Conservation (phyloP, 2,329 filamentous ascomycete species). For the Lachnellula willkommii region DNA sequence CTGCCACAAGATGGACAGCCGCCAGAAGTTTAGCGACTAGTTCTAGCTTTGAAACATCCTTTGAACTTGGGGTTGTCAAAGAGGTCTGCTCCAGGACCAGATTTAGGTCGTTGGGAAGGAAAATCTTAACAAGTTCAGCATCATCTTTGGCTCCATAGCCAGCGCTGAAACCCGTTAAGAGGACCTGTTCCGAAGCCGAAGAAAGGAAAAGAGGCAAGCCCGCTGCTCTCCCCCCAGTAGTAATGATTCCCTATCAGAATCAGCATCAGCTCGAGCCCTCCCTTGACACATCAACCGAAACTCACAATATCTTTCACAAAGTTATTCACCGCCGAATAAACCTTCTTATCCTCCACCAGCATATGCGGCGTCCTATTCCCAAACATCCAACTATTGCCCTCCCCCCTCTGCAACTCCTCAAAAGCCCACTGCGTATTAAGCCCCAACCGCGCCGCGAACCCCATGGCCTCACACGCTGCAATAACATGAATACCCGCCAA, state of each 20-base stretch:
- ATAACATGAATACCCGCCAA: constrained; percentile 59
- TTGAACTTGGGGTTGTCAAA: constrained; percentile 1
- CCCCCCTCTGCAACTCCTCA: constrained; percentile 31
- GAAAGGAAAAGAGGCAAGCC: constrained; percentile 35
- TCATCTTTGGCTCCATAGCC: constrained; percentile 24
- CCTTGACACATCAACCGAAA: background rate
- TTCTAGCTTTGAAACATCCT: constrained; percentile 33
- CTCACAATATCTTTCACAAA: constrained; percentile 35
- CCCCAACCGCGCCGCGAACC: constrained; percentile 51
- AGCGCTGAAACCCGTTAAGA: constrained; percentile 15
- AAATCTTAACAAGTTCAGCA: constrained; percentile 18
- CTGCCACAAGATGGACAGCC: constrained; percentile 51
- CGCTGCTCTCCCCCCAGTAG: constrained; percentile 27
- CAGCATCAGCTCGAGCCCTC: background rate
- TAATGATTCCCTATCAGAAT: constrained; percentile 25
- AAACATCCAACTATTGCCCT: constrained; percentile 47
- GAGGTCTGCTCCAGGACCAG: constrained; percentile 20
- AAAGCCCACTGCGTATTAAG: constrained; percentile 41
- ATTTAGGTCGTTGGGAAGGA: constrained; percentile 16
- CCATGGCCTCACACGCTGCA: constrained; percentile 54
- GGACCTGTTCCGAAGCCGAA: constrained; percentile 33
- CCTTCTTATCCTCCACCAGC: constrained; percentile 44
- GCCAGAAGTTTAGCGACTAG: constrained; percentile 54
- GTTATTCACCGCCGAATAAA: constrained; percentile 34
- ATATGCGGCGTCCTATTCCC: constrained; percentile 50